Percentiles rank a stretch among this genome's conserved stretches.
phyloP scores from a whole-genome alignment of 1,284 basidiomycete genomes.

The Pulchroboletus neoregius region DNA sequence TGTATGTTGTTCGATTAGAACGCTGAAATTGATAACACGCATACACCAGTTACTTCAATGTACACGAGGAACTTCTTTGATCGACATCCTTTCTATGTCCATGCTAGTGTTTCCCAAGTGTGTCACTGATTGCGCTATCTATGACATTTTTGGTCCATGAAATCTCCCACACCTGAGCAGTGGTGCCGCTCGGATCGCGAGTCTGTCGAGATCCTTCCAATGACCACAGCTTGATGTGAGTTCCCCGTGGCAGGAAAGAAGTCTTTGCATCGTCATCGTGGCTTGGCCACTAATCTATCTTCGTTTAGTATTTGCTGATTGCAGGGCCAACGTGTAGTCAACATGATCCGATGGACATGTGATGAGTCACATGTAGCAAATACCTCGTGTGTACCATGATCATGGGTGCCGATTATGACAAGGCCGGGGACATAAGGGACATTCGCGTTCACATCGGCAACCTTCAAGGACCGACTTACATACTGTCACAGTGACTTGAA shows the following conservation, averaged over 20 bases:
- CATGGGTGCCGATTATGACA: conserved; percentile 2
- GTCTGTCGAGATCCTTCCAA: neutral
- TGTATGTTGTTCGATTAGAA: neutral
- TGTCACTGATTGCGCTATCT: conserved; percentile 4
- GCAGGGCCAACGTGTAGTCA: conserved; percentile 5
- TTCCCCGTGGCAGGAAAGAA: neutral
- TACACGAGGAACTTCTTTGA: conserved; percentile 73
- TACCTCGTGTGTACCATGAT: neutral
- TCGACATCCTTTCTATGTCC: neutral
- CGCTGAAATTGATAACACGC: neutral
- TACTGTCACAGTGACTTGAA: neutral
- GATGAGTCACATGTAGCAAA: conserved; percentile 1
- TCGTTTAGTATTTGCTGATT: neutral
- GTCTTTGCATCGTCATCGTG: neutral
- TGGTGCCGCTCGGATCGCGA: neutral
- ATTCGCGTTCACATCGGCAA: neutral
- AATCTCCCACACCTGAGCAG: neutral
- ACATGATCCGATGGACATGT: conserved; percentile 12
- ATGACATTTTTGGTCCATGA: neutral
- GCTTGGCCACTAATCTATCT: conserved; percentile 1
- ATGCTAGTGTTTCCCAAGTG: neutral
- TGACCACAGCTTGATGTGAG: neutral
- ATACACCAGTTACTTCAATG: conserved; percentile 66
- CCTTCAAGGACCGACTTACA: neutral
- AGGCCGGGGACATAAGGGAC: neutral